Conservation (phyloP, 495 filamentous ascomycete species). For the Daldinia decipiens region DNA sequence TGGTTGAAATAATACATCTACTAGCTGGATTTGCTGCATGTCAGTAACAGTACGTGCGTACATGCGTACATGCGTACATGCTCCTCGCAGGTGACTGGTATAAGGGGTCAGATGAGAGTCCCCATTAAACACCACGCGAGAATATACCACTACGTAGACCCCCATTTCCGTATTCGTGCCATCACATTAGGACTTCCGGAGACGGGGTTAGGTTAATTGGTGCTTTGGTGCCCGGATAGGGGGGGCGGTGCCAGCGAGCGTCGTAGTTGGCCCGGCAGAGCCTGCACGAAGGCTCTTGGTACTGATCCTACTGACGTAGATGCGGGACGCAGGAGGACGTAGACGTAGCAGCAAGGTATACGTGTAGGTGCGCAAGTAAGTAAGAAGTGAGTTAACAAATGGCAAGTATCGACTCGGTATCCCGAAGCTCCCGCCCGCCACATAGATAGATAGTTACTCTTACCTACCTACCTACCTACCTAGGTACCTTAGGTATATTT, state of each 20-base stretch:
- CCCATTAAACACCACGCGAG: slow-evolving; percentile 19
- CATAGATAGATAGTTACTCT: too few relatives aligned
- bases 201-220: slow-evolving; percentile 11
- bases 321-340: neutral
- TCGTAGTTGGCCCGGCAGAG: slow-evolving; percentile 9
- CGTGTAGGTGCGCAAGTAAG: neutral
- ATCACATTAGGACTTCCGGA: slow-evolving; percentile 11
- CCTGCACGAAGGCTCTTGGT: neutral
- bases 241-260: slow-evolving; percentile 17
- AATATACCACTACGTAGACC: slow-evolving; percentile 13
- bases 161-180: slow-evolving; percentile 25
- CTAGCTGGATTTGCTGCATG: slow-evolving; percentile 28
- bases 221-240: slow-evolving; percentile 7
- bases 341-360: slow-evolving; percentile 2
- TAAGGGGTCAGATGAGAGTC: slow-evolving; percentile 37
- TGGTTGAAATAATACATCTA: slow-evolving; percentile 24
- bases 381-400: neutral
- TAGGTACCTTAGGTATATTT: too few relatives aligned
- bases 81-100: slow-evolving; percentile 36
- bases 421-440: slow-evolving; percentile 2
- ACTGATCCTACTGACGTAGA: slow-evolving; percentile 14
- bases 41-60: slow-evolving; percentile 8
- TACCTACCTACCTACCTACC: too few relatives aligned
- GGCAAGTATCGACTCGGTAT: neutral
- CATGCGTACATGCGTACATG: slow-evolving; percentile 7